Base-by-base conservation (phyloP, 371 early-diverging fungal species). In the Amoeboaphelidium protococcarum region DNA sequence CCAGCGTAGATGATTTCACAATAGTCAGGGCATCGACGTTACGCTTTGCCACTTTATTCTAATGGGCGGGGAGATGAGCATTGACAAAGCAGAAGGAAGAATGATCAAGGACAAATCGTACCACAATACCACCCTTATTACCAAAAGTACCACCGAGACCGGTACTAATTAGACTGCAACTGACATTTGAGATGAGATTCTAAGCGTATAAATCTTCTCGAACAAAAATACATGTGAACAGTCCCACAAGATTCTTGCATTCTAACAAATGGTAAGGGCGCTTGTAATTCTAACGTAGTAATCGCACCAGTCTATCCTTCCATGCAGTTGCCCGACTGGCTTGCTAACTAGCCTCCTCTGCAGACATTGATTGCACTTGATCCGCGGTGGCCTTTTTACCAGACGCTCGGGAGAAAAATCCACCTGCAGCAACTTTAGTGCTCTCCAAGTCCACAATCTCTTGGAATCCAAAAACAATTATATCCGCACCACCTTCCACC, bases 51-150 rank as follows among this genome's bases (percentile, higher is more conserved):
- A 71, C 62, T 31, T 82, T 68, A 0, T 64, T 67, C 52, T 82
- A 82, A 26, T 82, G 81, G 2, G 87, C 87, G 1, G 84, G 81
- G 51, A 86, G 62, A 58, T 86, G 87, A 48, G 75, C 73, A 52
- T 80, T 82, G 46, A 82, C 73, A 55, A 86, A 82, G 50, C 81
- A 81, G 13, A 86, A 56, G 6, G 80, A 75, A 0, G 78, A 63
- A 50, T 86, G 76, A 51, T 80, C 74, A 46, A 74, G 57, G 2
- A 78, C 58, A 42, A 86, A 59, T 2, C 83, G 68, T 22, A 73
- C 68, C n/a, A 73, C 74, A 44, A 86, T 72, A 21, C 74, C 80
- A n/a, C 87, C 87, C 71, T 87, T 87, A 62, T 84, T 87, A 3
- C 83, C 87, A 54, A 84, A 80, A 51, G 69, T 70, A n/a, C 82